phyloP scores from a whole-genome alignment of 805 yeast species.

The Candida vartiovaarae region DNA sequence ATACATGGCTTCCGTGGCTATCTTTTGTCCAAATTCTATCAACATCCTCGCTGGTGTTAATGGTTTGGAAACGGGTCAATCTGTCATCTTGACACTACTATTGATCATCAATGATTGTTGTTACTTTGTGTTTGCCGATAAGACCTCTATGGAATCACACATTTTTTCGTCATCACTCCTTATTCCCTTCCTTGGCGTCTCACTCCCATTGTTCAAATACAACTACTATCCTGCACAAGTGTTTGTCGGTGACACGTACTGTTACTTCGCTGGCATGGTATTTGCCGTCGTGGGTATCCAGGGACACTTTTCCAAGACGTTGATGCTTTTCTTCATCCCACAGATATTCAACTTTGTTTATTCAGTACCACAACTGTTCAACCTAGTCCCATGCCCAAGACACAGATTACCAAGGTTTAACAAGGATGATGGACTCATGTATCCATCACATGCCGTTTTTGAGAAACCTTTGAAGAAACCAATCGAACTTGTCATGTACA shows the following conservation, averaged over 20 bases:
- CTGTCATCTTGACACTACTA: slow-evolving; percentile 66
- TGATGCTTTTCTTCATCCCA: slow-evolving; percentile 79
- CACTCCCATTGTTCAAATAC: slow-evolving; percentile 64
- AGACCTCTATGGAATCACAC: slow-evolving; percentile 59
- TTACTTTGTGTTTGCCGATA: slow-evolving; percentile 46
- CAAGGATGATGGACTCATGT: slow-evolving; percentile 58
- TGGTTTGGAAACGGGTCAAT: slow-evolving; percentile 95
- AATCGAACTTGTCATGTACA: slow-evolving; percentile 31
- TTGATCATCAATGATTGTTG: slow-evolving; percentile 71
- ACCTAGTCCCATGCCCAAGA: slow-evolving; percentile 87
- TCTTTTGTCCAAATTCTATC: slow-evolving; percentile 93
- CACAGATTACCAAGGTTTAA: slow-evolving; percentile 85
- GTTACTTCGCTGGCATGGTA: slow-evolving; percentile 98
- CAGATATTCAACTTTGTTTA: slow-evolving; percentile 87
- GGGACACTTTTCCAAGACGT: slow-evolving; percentile 94
- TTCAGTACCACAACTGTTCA: slow-evolving; percentile 87
- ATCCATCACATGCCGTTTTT: slow-evolving; percentile 57
- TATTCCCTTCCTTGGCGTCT: slow-evolving; percentile 82
- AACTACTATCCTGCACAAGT: slow-evolving; percentile 91
- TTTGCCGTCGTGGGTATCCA: slow-evolving; percentile 94
- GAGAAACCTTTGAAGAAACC: slow-evolving; percentile 26
- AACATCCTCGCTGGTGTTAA: slow-evolving; percentile 94
- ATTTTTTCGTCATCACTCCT: slow-evolving; percentile 71
- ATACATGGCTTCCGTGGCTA: slow-evolving; percentile 88
- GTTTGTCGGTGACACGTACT: slow-evolving; percentile 96